phyloP scores from a whole-genome alignment of 306 rosid genomes.

The Herpetospermum pedunculosum region DNA sequence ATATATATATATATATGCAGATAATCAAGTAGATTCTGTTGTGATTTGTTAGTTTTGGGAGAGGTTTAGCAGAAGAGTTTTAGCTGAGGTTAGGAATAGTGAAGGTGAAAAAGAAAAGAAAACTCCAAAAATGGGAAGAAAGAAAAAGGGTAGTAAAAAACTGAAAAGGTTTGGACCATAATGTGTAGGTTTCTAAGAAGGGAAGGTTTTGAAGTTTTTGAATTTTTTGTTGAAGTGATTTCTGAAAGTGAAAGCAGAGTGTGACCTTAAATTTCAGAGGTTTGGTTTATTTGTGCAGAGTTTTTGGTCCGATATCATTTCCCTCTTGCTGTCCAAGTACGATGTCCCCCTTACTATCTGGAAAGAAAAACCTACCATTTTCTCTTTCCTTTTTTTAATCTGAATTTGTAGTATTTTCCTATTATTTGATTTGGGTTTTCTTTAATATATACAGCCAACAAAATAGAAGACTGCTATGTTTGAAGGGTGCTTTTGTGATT shows the following conservation, averaged over 20 bases:
- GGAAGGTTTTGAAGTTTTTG: not conserved
- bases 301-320: not conserved
- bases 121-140: not conserved
- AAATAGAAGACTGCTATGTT: not conserved
- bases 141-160: not conserved
- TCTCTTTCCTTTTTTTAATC: not conserved
- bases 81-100: no score
- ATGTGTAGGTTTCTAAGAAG: not conserved
- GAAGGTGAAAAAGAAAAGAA: not conserved
- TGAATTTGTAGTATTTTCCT: not conserved
- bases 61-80: not conserved
- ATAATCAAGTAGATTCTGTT: not conserved
- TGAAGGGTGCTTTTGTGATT: no score
- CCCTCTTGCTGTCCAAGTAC: not conserved
- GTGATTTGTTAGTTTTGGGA: not conserved
- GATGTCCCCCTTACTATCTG: slow-evolving; percentile 5
- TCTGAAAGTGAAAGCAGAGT: not conserved
- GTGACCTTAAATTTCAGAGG: slow-evolving; percentile 13
- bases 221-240: not conserved
- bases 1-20: not conserved
- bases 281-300: not conserved
- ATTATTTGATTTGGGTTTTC: not conserved
- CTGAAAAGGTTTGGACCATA: not conserved
- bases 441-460: not conserved
- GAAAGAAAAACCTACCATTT: not conserved